These are phyloP conservation scores for Gossypium lobatum DNA, from an alignment of 441 rosid genomes.

Conservation along the genomic window DNA sequence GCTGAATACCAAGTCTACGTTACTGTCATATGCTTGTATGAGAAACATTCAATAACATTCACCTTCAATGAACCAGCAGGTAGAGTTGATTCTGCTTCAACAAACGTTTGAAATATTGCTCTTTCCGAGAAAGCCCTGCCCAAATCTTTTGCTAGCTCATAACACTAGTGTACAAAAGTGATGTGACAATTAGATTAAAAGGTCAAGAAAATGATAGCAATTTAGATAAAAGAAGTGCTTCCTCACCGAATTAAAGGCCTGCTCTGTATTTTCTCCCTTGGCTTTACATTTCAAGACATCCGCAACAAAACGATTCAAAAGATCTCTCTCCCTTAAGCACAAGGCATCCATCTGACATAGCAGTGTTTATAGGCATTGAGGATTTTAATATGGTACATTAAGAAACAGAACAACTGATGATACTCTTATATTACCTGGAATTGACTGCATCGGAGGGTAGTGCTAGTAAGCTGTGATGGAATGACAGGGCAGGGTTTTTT, in stretches of 20 bases:
- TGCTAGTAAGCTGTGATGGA: slow-evolving; percentile 62
- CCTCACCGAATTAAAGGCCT: slow-evolving; percentile 53
- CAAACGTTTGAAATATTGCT: slow-evolving; percentile 51
- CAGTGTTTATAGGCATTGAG: slow-evolving; percentile 2
- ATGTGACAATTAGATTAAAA: slow-evolving; percentile 14
- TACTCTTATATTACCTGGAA: slow-evolving; percentile 48
- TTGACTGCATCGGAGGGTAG: slow-evolving; percentile 55
- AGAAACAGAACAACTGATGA: neutral
- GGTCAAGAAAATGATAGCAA: neutral
- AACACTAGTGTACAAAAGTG: slow-evolving; percentile 35
- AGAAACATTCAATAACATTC: slow-evolving; percentile 7
- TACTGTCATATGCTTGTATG: neutral
- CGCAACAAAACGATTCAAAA: slow-evolving; percentile 52
- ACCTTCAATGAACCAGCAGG: slow-evolving; percentile 63
- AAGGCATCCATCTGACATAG: slow-evolving; percentile 51
- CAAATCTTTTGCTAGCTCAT: slow-evolving; percentile 81
- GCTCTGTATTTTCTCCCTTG: slow-evolving; percentile 56
- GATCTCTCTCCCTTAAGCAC: slow-evolving; percentile 83
- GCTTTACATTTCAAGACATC: slow-evolving; percentile 58
- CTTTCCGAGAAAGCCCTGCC: slow-evolving; percentile 85
- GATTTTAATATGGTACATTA: neutral
- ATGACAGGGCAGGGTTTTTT: slow-evolving; percentile 54
- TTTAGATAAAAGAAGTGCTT: slow-evolving; percentile 3
- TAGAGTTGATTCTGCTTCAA: slow-evolving; percentile 50
- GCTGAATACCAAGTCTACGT: neutral